Conservation (phyloP, 805 yeast genomes). For the Saturnispora mendoncae region DNA sequence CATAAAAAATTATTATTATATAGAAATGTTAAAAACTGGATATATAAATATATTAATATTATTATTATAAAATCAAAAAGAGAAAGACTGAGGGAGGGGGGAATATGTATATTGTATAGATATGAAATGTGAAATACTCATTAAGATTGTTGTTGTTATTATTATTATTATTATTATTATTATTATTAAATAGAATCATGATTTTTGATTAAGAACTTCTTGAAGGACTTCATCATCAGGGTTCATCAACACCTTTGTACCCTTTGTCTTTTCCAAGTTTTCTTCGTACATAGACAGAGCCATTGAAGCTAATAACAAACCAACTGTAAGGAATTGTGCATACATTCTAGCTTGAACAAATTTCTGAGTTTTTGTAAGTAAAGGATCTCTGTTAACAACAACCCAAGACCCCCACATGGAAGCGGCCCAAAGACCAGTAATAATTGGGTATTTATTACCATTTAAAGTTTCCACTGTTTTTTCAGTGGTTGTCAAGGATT, state of each 20-base stretch:
- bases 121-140: too few species aligned
- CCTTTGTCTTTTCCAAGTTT: constrained; percentile 23
- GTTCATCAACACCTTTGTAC: constrained; percentile 7
- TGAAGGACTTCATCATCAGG: constrained; percentile 13
- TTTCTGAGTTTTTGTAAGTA: constrained; percentile 70
- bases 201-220: constrained; percentile 13
- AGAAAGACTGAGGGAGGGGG: too few species aligned
- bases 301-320: constrained; percentile 59
- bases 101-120: too few species aligned
- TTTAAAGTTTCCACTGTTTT: constrained; percentile 41
- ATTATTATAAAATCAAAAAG: too few species aligned
- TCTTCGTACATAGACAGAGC: constrained; percentile 58
- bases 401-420: constrained; percentile 76
- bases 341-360: constrained; percentile 86
- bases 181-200: background rate
- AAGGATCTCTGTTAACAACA: constrained; percentile 60
- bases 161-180: too few species aligned
- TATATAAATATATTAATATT: too few species aligned
- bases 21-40: too few species aligned
- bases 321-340: constrained; percentile 76
- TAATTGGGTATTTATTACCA: constrained; percentile 55
- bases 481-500: constrained; percentile 38
- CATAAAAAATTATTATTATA: too few species aligned
- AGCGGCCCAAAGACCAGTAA: constrained; percentile 71
- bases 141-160: too few species aligned